Conservation (phyloP, 2,329 filamentous ascomycete species). For the Erysiphe neolycopersici region DNA sequence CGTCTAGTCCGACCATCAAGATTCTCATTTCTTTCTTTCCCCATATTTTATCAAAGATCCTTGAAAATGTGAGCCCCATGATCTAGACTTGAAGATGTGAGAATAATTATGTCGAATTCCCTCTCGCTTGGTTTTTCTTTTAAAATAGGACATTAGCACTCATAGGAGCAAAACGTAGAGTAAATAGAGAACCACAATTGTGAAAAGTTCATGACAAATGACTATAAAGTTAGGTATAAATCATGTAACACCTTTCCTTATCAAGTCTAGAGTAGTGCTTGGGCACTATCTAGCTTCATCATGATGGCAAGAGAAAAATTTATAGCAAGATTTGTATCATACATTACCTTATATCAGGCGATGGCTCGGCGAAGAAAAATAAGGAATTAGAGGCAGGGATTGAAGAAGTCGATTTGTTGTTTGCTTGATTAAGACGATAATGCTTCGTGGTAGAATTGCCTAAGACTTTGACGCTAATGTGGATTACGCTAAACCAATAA, state of each 20-base stretch:
- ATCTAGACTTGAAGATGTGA: conserved; percentile 26
- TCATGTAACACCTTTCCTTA: too few species aligned
- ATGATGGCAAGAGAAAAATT: not conserved
- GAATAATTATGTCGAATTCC: conserved; percentile 10
- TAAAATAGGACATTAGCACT: too few species aligned
- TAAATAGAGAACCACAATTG: too few species aligned
- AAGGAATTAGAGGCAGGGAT: conserved; percentile 11
- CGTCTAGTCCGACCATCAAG: conserved; percentile 98
- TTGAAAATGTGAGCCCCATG: conserved; percentile 97
- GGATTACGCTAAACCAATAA: not conserved
- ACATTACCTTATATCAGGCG: conserved; percentile 9
- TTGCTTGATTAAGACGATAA: not conserved
- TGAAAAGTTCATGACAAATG: too few species aligned
- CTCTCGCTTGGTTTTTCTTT: conserved; percentile 7
- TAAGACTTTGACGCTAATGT: not conserved
- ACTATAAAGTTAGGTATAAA: too few species aligned
- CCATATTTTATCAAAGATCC: conserved; percentile 88
- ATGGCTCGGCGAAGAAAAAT: conserved; percentile 11
- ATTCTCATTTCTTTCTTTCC: conserved; percentile 99
- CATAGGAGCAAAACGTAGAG: too few species aligned
- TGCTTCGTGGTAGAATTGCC: not conserved
- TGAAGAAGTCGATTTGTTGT: conserved; percentile 2
- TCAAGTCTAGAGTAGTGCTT: not conserved
- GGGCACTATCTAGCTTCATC: not conserved
- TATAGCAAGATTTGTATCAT: conserved; percentile 4